Evolutionary conservation across 805 yeast genomes (phyloP), one percentile per base, ranked within the genome.

Genomic region (Lipomyces sp.): DNA sequence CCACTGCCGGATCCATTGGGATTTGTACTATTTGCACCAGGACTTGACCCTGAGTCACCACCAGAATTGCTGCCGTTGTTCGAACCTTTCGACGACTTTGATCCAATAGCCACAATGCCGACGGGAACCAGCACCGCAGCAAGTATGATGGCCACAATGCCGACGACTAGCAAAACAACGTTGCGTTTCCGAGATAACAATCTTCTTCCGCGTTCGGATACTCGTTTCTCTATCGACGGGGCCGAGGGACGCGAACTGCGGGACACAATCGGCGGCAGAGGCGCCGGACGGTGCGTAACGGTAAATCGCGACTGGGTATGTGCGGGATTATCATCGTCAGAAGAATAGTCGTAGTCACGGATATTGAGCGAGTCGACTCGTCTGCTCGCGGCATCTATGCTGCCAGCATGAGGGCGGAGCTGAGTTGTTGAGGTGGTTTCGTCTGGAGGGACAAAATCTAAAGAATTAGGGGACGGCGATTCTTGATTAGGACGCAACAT

Each of bases 111-210:
- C 10, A 74, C 59, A 33, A 75, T 53, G 5, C 77, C 77, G 15
- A 75, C 70, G 2, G 77, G 77, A 3, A 75, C 65, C 37, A 75
- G 64, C 29, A 75, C 73, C 10, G 75, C 77, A 3, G 73, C 74
- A 33, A 72, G 64, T 13, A 74, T 55, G 32, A 66, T 55, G n/a
- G 73, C 24, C 33, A 72, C 57, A 7, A 42, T 58, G 24, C 62
- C 64, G 7, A 62, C 7, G 11, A 42, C 58, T 15, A 64, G 24
- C 15, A 64, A n/a, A 10, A 54, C 37, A 32, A 64, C 48, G 51
- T 64, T 61, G 11, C 64, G 57, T 37, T 30, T 64, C 33, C 55
- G 32, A 11, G 34, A 51, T 33, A 51, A 51, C 7, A 29, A 11
- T 32, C n/a, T 51, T n/a, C n/a, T 51, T n/a, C 34, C n/a, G 4